Percentiles rank a stretch among this genome's conserved stretches.
phyloP scores from a whole-genome alignment of 2,329 filamentous ascomycete genomes.

The Drechslerella coelobrocha region DNA sequence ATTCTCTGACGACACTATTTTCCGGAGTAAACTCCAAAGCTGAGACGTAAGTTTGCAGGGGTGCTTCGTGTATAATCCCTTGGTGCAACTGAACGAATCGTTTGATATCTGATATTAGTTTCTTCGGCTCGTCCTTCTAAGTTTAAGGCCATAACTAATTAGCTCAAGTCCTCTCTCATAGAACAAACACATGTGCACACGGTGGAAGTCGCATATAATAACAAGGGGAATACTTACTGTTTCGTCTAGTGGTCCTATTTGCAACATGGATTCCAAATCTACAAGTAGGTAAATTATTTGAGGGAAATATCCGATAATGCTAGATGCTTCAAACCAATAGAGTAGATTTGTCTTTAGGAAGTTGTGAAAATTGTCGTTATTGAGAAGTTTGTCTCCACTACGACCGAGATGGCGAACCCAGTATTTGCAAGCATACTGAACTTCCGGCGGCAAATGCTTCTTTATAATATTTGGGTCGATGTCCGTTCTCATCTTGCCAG shows the following conservation, averaged over 20 bases:
- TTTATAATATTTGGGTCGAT: slow-evolving; percentile 15
- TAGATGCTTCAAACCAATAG: slow-evolving; percentile 52
- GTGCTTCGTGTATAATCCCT: background rate
- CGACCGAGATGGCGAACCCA: slow-evolving; percentile 53
- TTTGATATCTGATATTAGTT: background rate
- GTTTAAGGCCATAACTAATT: background rate
- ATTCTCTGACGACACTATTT: background rate
- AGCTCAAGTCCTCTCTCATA: too few relatives aligned
- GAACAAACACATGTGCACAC: too few relatives aligned
- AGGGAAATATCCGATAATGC: slow-evolving; percentile 33
- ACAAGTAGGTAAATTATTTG: slow-evolving; percentile 11
- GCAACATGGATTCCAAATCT: background rate
- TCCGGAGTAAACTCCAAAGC: background rate
- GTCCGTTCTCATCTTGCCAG: background rate
- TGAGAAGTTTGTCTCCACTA: slow-evolving; percentile 5
- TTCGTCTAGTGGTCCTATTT: background rate
- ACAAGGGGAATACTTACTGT: background rate
- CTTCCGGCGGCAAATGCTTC: slow-evolving; percentile 38
- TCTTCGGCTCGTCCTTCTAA: background rate
- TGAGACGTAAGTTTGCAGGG: background rate
- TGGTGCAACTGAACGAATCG: background rate
- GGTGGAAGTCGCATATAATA: too few relatives aligned
- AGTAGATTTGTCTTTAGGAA: slow-evolving; percentile 51
- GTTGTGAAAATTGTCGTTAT: slow-evolving; percentile 23
- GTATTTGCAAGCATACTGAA: slow-evolving; percentile 54